These are phyloP conservation scores for Apophysomyces sp. DNA, from an alignment of 371 early-diverging fungal species.

Conservation along the genomic window DNA sequence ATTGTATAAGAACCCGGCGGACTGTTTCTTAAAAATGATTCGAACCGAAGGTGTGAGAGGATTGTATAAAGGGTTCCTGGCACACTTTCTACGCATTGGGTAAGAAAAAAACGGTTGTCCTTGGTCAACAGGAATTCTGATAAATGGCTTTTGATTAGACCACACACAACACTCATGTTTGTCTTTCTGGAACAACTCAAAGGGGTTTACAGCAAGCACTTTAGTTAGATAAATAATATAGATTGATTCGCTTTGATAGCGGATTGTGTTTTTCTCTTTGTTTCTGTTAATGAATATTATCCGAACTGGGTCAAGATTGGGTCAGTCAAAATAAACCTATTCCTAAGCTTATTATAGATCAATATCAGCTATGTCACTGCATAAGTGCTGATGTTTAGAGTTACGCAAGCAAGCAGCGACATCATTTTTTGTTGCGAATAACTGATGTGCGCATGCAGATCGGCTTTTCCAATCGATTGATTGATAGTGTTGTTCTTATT, in stretches of 20 bases:
- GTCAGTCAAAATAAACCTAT: too few species aligned
- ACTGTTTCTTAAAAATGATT: slow-evolving; percentile 86
- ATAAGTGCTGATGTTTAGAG: too few species aligned
- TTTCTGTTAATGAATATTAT: not conserved
- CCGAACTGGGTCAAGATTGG: too few species aligned
- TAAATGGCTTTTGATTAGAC: slow-evolving; percentile 47
- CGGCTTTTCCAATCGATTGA: too few species aligned
- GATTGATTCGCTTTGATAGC: not conserved
- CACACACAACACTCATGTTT: slow-evolving; percentile 93
- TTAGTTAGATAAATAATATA: slow-evolving; percentile 6
- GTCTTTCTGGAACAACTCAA: slow-evolving; percentile 88
- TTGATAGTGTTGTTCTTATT: too few species aligned
- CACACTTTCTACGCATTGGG: slow-evolving; percentile 95
- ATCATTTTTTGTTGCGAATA: too few species aligned
- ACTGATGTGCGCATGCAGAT: too few species aligned
- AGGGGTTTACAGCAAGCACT: slow-evolving; percentile 28
- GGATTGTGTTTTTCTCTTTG: not conserved
- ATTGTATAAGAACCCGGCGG: slow-evolving; percentile 77
- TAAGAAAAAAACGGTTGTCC: slow-evolving; percentile 29
- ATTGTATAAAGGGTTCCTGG: slow-evolving; percentile 90
- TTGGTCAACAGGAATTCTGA: not conserved
- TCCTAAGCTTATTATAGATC: too few species aligned
- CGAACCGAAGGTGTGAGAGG: slow-evolving; percentile 82
- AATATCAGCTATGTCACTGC: too few species aligned
- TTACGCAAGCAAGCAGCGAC: too few species aligned